Percentiles rank a stretch among this genome's conserved stretches.
Evolutionary conservation across 495 filamentous ascomycete species (phyloP).

Genomic region (Trichoderma reesei): DNA sequence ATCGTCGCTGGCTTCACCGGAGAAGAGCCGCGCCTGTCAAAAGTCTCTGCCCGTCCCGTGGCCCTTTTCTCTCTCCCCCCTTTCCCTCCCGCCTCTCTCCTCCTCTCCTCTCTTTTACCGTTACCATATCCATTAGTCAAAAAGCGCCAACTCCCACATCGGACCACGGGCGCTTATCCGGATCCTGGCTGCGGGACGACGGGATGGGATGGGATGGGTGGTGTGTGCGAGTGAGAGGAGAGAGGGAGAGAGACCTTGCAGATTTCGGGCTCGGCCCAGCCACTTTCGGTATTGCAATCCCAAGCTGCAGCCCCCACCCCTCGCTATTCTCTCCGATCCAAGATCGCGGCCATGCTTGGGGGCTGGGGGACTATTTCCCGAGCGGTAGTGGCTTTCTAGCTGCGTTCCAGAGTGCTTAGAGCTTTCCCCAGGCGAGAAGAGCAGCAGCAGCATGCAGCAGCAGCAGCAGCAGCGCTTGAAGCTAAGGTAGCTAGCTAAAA

Average conservation of each 20-base stretch:
- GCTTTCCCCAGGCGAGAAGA: neutral
- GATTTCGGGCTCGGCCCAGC: neutral
- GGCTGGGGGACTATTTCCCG: neutral
- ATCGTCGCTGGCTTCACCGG: neutral
- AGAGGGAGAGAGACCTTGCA: neutral
- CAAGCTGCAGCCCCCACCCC: conserved; percentile 7
- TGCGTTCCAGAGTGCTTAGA: neutral
- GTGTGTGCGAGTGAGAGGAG: no score
- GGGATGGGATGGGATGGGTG: no score
- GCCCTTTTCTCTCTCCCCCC: no score
- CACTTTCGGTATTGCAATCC: conserved; percentile 8
- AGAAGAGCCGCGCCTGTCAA: neutral
- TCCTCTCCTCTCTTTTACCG: neutral
- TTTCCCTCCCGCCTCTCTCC: no score
- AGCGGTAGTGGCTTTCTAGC: conserved; percentile 4
- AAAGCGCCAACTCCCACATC: neutral
- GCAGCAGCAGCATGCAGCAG: neutral
- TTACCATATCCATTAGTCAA: neutral
- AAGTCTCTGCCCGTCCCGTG: no score
- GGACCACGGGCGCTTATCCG: neutral
- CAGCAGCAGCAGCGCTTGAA: no score
- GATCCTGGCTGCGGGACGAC: neutral
- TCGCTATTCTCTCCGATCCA: conserved; percentile 7
- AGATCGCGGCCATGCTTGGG: neutral
- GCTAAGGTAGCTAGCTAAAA: no score